Evolutionary conservation across 2,329 filamentous ascomycete genomes (phyloP).

Genomic region (Cladosporium colombiae): DNA sequence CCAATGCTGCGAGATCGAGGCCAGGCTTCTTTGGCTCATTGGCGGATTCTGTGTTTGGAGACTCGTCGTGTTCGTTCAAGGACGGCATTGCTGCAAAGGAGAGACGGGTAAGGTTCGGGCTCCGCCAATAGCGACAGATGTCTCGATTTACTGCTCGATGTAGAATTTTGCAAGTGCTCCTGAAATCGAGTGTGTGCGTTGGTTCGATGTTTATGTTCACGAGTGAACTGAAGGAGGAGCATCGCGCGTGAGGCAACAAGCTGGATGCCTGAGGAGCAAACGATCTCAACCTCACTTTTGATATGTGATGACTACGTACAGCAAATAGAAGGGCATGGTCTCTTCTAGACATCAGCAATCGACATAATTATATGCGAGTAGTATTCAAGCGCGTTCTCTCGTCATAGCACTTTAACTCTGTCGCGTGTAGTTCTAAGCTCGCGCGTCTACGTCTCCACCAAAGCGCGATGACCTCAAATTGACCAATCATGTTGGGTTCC

Average conservation of each 20-base stretch:
- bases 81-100: background rate
- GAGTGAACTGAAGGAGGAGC: background rate
- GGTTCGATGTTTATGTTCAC: background rate
- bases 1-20: constrained; percentile 1
- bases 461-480: constrained; percentile 6
- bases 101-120: background rate
- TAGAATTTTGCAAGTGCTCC: background rate
- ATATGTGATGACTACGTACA: background rate
- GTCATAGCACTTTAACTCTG: background rate
- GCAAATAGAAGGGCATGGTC: background rate
- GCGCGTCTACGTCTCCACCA: background rate
- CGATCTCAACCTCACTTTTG: background rate
- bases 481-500: background rate
- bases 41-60: background rate
- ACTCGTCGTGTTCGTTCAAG: background rate
- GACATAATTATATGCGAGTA: background rate
- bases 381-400: background rate
- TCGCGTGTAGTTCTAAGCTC: background rate
- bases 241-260: background rate
- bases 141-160: background rate
- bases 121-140: background rate
- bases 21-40: background rate
- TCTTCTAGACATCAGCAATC: background rate
- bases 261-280: background rate
- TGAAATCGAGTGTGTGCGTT: background rate